These are phyloP conservation scores for Aspergillus pseudonomiae DNA, from an alignment of 2,329 filamentous ascomycete species.

Conservation along the genomic window DNA sequence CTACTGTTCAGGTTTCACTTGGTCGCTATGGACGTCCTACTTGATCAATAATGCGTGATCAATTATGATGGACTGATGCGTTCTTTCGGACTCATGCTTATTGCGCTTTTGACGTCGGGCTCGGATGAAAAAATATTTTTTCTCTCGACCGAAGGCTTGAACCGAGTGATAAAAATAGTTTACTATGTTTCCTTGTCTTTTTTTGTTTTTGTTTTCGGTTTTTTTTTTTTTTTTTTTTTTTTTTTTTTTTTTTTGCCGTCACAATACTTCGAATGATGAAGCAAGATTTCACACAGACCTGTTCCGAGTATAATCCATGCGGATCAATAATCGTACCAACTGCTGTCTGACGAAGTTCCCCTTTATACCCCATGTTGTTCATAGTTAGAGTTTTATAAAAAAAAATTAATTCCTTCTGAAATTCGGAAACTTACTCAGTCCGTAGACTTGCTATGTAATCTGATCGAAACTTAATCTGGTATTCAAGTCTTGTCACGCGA, in stretches of 20 bases:
- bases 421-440: not conserved
- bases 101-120: not conserved
- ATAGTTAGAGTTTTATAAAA: not conserved
- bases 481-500: not conserved
- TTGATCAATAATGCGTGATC: not conserved
- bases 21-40: no score
- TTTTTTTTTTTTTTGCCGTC: constrained; percentile 3
- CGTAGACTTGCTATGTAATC: not conserved
- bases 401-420: no score
- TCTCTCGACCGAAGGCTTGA: not conserved
- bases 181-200: not conserved
- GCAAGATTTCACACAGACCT: constrained; percentile 58
- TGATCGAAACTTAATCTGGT: not conserved
- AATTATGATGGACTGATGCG: not conserved
- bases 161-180: not conserved
- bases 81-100: not conserved
- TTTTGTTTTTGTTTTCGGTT: constrained; percentile 8
- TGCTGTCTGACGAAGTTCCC: constrained; percentile 50
- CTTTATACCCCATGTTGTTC: constrained; percentile 16
- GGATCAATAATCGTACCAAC: constrained; percentile 50
- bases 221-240: constrained; percentile 6
- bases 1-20: not conserved
- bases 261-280: constrained; percentile 54
- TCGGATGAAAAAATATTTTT: not conserved
- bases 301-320: constrained; percentile 68